Base-by-base conservation (phyloP, 2,329 filamentous ascomycete species). In the Fusarium sp. region DNA sequence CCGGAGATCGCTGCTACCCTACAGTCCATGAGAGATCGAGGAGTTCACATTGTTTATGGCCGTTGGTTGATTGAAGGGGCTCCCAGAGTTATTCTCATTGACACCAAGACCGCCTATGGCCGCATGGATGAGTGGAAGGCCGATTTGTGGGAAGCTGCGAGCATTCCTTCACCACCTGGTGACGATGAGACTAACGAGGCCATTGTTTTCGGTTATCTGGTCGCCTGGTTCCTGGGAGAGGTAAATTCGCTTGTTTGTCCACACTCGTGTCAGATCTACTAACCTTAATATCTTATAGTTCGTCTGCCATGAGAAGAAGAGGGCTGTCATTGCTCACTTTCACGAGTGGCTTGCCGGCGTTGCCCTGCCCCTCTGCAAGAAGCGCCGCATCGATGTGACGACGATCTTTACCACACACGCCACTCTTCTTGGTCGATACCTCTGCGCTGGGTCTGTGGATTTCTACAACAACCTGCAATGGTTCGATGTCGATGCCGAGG, bases 341-440 rank as follows among this genome's bases (percentile, higher is more conserved):
- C 96, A 99, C 86, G 96, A 99, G 84, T 99, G 96, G 96, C 89
- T 99, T 61, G 92, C 96, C 16, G 96, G 95, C 83, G 96, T 98
- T 55, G 95, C 94, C 56, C 87, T 98, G 38, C 96, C 96, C 31
- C 88, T 98, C 74, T 92, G 91, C 85, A 97, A 97, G 86, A 97
- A 93, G 88, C 91, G 96, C 70, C 93, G 93, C 79, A 98, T 98
- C 83, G 96, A 98, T 80, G 89, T 98, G 56, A 98, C 96, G 24
- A 98, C 96, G 75, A 98, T 98, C 82, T 98, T 98, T 86, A 99
- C 96, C 45, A 99, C 96, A 5, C 96, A 98, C 83, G 96, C 96
- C 30, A 98, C 96, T 11, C 89, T 99, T 16, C 90, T 99, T 54
- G 96, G 96, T 71, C 92, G 96, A 78, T 98, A 99, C 81, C 93